Conservation (phyloP, 1,139 yeast species). For the Nakaseomyces delphensis region DNA sequence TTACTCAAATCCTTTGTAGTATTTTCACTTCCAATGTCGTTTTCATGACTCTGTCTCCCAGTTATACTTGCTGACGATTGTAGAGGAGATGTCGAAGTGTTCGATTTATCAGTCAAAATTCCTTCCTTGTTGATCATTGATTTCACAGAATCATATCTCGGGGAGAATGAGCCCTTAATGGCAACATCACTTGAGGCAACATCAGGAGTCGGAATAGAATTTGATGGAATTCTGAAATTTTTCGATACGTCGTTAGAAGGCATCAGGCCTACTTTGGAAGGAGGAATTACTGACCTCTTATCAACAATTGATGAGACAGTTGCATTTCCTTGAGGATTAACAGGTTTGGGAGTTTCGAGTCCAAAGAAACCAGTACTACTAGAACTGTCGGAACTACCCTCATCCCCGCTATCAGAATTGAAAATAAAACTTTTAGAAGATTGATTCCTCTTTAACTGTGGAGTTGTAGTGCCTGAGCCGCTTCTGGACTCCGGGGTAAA, state of each 20-base stretch:
- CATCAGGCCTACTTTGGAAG: neutral
- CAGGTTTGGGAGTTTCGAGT: conserved; percentile 13
- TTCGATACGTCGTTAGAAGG: conserved; percentile 8
- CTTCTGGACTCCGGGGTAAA: neutral
- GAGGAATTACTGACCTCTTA: neutral
- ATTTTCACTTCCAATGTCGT: conserved; percentile 8
- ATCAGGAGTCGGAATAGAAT: conserved; percentile 18
- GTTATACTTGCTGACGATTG: neutral
- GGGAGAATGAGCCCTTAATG: conserved; percentile 35
- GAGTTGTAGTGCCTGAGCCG: neutral
- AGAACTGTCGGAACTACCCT: conserved; percentile 12
- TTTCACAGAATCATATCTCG: conserved; percentile 24
- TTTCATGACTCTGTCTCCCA: conserved; percentile 9
- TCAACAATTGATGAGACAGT: neutral
- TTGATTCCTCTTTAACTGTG: conserved; percentile 13
- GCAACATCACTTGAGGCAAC: conserved; percentile 41
- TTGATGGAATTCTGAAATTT: conserved; percentile 12
- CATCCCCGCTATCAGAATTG: conserved; percentile 27
- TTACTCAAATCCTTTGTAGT: conserved; percentile 7
- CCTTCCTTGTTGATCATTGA: conserved; percentile 21
- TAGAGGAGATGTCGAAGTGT: neutral
- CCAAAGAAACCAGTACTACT: conserved; percentile 8
- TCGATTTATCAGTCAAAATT: conserved; percentile 5
- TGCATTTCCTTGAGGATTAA: conserved; percentile 1
- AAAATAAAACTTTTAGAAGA: conserved; percentile 26